Evolutionary conservation across 2,329 filamentous ascomycete species (phyloP), one percentile per base, ranked within the genome.

Genomic region (Trichoderma sp.): DNA sequence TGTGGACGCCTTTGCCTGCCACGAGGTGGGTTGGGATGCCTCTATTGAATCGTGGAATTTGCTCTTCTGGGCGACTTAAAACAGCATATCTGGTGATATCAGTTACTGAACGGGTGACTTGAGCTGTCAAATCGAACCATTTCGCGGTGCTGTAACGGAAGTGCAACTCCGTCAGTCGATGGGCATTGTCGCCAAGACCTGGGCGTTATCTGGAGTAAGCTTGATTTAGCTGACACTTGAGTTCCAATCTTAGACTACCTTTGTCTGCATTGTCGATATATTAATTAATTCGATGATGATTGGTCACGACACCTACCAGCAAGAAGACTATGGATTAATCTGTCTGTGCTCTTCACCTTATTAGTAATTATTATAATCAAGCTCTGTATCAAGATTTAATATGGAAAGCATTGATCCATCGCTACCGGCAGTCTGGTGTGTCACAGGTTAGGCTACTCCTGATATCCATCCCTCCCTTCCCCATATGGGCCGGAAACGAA

Each of bases 41-140:
- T 57, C 47, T n/a, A 50, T 36, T n/a, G 66, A 17, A 23, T 23
- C 43, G n/a, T 30, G 13, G 20, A 28, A 23, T 30, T 11, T 53
- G 57, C 66, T 61, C 26, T 28, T 12, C 17, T 26, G 8, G 66
- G 20, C 43, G 6, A 53, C 39, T 23, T 53, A 26, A 69, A 69
- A 36, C 57, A 32, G 20, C 15, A 30, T 34, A 36, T 62, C 66
- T 69, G 57, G 57, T 53, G 39, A 53, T 61, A 17, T 69, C 66
- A 20, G 39, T 39, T 69, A 20, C 20, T 23, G 20, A 61, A 62
- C 66, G 66, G 57, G 28, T 28, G 66, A 69, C 17, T 53, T 50
- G 39, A 28, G 55, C n/a, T 53, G 9, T 58, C 15, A 11, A 50
- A 69, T 69, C 66, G 66, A 58, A 69, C 57, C 26, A 69, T 62